phyloP scores from a whole-genome alignment of 2,329 filamentous ascomycete species.

The Emericellopsis atlantica region DNA sequence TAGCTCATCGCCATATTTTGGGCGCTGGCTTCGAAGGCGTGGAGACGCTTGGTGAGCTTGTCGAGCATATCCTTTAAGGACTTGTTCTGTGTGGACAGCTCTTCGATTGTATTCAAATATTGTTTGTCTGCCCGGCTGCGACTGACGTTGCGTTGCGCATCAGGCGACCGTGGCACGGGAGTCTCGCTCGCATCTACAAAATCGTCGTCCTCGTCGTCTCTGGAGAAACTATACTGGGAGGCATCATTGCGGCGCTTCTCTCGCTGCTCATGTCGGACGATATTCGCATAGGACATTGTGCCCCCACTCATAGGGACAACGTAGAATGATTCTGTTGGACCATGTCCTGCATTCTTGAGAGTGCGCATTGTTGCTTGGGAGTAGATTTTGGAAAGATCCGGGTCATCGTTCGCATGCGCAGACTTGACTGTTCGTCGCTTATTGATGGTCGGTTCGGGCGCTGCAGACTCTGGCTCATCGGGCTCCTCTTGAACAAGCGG shows the following conservation, averaged over 20 bases:
- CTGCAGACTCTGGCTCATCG: background rate
- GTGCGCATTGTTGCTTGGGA: slow-evolving; percentile 76
- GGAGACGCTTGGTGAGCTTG: slow-evolving; percentile 74
- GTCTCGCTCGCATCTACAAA: slow-evolving; percentile 82
- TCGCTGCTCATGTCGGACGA: slow-evolving; percentile 59
- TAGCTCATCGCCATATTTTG: slow-evolving; percentile 82
- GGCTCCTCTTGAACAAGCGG: slow-evolving; percentile 53
- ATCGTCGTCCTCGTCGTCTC: slow-evolving; percentile 63
- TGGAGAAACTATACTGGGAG: slow-evolving; percentile 32
- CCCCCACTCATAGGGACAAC: slow-evolving; percentile 87
- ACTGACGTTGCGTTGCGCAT: slow-evolving; percentile 24
- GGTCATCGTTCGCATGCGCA: slow-evolving; percentile 27
- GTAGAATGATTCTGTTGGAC: slow-evolving; percentile 71
- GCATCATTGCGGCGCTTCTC: slow-evolving; percentile 48
- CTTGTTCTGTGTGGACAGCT: slow-evolving; percentile 78
- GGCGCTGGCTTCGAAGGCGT: slow-evolving; percentile 84
- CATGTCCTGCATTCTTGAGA: slow-evolving; percentile 46
- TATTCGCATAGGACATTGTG: slow-evolving; percentile 86
- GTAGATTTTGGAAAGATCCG: slow-evolving; percentile 73
- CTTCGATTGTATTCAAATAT: slow-evolving; percentile 63
- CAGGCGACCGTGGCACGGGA: slow-evolving; percentile 26
- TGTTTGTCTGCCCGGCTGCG: slow-evolving; percentile 29
- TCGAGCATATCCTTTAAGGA: slow-evolving; percentile 77
- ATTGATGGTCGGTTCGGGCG: slow-evolving; percentile 19
- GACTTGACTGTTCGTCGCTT: background rate